Base-by-base conservation (phyloP, 768 basidiomycete species). In the Lactarius indigo region DNA sequence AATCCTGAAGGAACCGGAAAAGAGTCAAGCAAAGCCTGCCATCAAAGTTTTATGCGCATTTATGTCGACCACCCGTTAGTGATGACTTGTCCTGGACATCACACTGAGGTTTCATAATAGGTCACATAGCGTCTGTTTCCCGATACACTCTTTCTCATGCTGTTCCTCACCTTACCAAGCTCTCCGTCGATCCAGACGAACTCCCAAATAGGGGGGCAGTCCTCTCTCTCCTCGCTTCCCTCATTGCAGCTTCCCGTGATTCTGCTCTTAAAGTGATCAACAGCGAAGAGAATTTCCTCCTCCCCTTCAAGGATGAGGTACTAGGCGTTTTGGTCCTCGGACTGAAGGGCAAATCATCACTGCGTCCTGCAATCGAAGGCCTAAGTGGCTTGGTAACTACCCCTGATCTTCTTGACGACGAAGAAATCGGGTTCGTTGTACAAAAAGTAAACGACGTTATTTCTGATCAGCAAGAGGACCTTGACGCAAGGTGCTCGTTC, bases 1-100 rank as follows among this genome's bases (percentile, higher is more conserved):
- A 28, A 85, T 91, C 64, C 77, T 98, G 52, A 84, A 87, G 52
- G 92, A 97, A 73, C 94, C 96, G 0, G 97, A 98, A 75, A 98
- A 98, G 79, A 89, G 85, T 74, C 91, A 94, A 74, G 94, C 96
- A 1, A 87, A 87, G 73, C 87, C 92, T 47, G 95, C 94, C 1
- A 89, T 90, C 56, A 94, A 92, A 74, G 84, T 94, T 37, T 77
- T 98, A 37, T 89, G 89, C 68, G 84, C 87, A 2, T 85, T 94
- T 70, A 82, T 92, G 75, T 78, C 83, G n/a, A 89, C 89, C 15
- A 90, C 92, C 9, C 83, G 95, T 95, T 73, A 57, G 90, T 83
- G 0, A 9, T 68, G 33, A 57, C 65, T 72, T 42, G 59, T 61
- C 42, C 26, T 10, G 54, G 23, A 23, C 57, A 57, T 1, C 20